A percentile compares a stretch with the other conserved stretches of the same genome.
Evolutionary conservation across 306 rosid species (phyloP).

Genomic region (Mucuna pruriens): DNA sequence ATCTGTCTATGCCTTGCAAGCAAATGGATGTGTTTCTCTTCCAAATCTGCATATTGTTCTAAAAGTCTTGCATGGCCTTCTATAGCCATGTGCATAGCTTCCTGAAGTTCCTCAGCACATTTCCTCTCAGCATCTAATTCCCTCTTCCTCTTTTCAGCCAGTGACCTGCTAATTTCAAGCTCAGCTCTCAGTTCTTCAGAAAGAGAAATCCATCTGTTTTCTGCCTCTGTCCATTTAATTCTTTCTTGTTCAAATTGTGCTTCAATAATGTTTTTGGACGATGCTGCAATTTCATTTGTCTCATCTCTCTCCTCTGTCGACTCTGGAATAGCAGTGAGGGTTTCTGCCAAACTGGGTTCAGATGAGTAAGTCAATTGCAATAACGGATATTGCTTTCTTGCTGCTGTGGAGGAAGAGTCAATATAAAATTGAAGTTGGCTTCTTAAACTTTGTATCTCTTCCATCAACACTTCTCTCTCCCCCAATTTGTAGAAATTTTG

Average conservation of each 20-base stretch:
- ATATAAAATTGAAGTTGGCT: constrained; percentile 86
- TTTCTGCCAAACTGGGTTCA: constrained; percentile 58
- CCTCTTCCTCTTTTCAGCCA: constrained; percentile 64
- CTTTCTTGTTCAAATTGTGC: constrained; percentile 78
- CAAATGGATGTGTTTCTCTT: constrained; percentile 89
- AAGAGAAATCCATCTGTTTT: constrained; percentile 91
- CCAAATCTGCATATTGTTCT: constrained; percentile 97
- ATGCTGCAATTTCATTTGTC: constrained; percentile 54
- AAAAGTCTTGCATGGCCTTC: constrained; percentile 88
- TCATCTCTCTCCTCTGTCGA: constrained; percentile 58
- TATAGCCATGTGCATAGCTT: constrained; percentile 90
- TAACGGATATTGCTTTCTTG: constrained; percentile 61
- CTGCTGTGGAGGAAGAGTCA: constrained; percentile 65
- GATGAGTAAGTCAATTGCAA: constrained; percentile 67
- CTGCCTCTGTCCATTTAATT: constrained; percentile 84
- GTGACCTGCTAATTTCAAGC: constrained; percentile 77
- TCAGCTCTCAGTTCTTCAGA: constrained; percentile 87
- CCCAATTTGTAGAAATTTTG: constrained; percentile 78
- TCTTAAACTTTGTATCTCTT: constrained; percentile 93
- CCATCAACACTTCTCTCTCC: constrained; percentile 94
- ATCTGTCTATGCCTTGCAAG: constrained; percentile 89
- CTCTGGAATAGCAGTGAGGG: constrained; percentile 68
- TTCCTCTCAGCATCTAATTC: constrained; percentile 87
- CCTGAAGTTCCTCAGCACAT: constrained; percentile 85
- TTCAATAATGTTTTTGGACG: constrained; percentile 55